Conservation (phyloP, 768 basidiomycete genomes). For the Nevesoporus exiguus region DNA sequence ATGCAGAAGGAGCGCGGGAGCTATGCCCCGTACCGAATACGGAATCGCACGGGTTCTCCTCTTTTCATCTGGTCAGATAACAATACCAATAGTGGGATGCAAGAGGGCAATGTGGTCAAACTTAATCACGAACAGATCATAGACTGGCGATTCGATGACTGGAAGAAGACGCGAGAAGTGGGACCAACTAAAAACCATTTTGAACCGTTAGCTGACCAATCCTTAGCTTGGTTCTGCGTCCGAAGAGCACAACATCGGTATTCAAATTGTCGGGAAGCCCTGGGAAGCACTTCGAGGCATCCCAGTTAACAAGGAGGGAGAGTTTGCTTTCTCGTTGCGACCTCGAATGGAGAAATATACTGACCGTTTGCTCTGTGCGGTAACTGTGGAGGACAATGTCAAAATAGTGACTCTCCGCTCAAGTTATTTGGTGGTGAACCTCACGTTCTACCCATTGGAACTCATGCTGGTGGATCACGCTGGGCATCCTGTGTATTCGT, state of each 20-base stretch:
- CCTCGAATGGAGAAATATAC: constrained; percentile 72
- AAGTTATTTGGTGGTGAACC: constrained; percentile 87
- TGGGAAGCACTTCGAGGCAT: constrained; percentile 90
- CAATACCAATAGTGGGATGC: constrained; percentile 48
- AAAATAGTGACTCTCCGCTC: constrained; percentile 94
- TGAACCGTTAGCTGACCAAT: background rate
- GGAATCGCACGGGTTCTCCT: constrained; percentile 86
- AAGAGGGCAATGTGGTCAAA: constrained; percentile 51
- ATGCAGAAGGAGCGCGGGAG: constrained; percentile 78
- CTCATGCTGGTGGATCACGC: constrained; percentile 82
- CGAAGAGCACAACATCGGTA: constrained; percentile 79
- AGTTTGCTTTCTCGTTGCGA: constrained; percentile 82
- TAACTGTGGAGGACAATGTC: constrained; percentile 86
- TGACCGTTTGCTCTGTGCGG: constrained; percentile 82
- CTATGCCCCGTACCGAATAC: constrained; percentile 90
- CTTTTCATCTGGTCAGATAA: constrained; percentile 84
- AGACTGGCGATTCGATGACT: constrained; percentile 98
- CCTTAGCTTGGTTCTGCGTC: constrained; percentile 44
- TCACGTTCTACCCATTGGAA: constrained; percentile 89
- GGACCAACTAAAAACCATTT: constrained; percentile 10
- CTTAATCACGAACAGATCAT: constrained; percentile 71
- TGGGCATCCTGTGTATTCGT: constrained; percentile 74
- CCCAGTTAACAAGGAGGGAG: constrained; percentile 92
- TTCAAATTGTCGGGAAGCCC: constrained; percentile 78
- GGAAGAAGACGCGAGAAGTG: constrained; percentile 91